Conservation (phyloP, 73 alveolate species). For the Paramecium sonneborni region DNA sequence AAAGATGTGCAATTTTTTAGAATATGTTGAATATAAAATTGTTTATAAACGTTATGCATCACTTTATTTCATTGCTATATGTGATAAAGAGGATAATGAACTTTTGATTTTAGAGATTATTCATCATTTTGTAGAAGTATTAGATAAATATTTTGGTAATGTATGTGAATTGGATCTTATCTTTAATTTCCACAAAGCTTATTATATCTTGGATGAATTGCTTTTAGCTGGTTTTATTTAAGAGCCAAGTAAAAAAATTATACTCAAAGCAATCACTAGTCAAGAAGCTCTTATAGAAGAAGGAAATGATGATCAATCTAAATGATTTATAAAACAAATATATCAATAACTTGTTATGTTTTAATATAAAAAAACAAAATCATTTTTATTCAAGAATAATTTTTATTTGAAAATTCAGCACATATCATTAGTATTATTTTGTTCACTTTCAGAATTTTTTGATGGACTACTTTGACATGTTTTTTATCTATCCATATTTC, state of each 20-base stretch:
- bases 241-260: slow-evolving; percentile 88
- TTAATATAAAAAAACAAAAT: not conserved
- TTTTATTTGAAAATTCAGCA: not conserved
- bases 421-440: not conserved
- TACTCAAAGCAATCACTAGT: slow-evolving; percentile 63
- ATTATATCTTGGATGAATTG: slow-evolving; percentile 97
- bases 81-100: slow-evolving; percentile 98
- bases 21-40: slow-evolving; percentile 63
- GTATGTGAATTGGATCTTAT: slow-evolving; percentile 97
- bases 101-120: slow-evolving; percentile 88
- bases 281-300: slow-evolving; percentile 66
- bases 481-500: not conserved
- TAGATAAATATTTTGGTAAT: slow-evolving; percentile 96
- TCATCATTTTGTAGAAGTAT: slow-evolving; percentile 94
- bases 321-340: slow-evolving; percentile 31
- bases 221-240: slow-evolving; percentile 92
- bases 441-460: not conserved
- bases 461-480: not conserved
- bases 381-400: not conserved
- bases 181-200: slow-evolving; percentile 98
- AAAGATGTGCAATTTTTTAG: slow-evolving; percentile 65
- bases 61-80: slow-evolving; percentile 95
- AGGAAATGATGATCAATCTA: slow-evolving; percentile 53
- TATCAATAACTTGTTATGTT: not conserved
- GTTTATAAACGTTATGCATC: slow-evolving; percentile 92